Conservation (phyloP, 345 rosid species). For the Trapa bicornis region DNA sequence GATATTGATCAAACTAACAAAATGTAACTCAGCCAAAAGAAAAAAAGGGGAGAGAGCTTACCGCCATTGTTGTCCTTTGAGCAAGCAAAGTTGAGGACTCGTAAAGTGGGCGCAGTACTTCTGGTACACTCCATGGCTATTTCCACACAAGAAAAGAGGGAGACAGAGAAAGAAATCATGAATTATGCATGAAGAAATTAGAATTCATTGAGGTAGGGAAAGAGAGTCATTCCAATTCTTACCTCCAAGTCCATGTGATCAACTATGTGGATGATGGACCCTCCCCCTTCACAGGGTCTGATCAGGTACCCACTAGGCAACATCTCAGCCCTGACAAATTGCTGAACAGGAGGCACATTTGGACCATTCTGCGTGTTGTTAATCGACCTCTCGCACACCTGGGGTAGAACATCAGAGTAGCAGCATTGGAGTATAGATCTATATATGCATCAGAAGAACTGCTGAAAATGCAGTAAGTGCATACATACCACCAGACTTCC, state of each 20-base stretch:
- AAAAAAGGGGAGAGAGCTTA: slow-evolving; percentile 21
- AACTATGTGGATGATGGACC: slow-evolving; percentile 86
- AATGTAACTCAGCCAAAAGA: not conserved
- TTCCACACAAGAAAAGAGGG: not conserved
- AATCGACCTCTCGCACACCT: slow-evolving; percentile 88
- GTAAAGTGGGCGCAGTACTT: slow-evolving; percentile 90
- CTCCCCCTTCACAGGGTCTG: slow-evolving; percentile 98
- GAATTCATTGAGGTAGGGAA: not conserved
- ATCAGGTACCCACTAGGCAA: slow-evolving; percentile 89
- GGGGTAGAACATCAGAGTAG: not conserved
- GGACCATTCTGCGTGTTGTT: slow-evolving; percentile 95
- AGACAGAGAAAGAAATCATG: not conserved
- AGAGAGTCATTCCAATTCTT: not conserved
- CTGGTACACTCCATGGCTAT: slow-evolving; percentile 96
- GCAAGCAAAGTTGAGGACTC: slow-evolving; percentile 91
- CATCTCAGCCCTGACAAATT: slow-evolving; percentile 85
- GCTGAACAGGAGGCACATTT: slow-evolving; percentile 86
- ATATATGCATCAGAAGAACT: too few relatives aligned
- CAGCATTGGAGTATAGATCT: not conserved
- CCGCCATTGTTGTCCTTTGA: slow-evolving; percentile 92
- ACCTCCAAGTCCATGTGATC: slow-evolving; percentile 97
- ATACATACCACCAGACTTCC: slow-evolving; percentile 95
- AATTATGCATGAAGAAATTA: not conserved
- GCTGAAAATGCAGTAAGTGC: slow-evolving; percentile 1
- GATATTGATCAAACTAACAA: slow-evolving; percentile 1